A percentile compares a stretch with the other conserved stretches of the same genome.
These are phyloP conservation scores for Aspergillus sp. DNA, from an alignment of 2,329 filamentous ascomycete species.

Conservation along the genomic window DNA sequence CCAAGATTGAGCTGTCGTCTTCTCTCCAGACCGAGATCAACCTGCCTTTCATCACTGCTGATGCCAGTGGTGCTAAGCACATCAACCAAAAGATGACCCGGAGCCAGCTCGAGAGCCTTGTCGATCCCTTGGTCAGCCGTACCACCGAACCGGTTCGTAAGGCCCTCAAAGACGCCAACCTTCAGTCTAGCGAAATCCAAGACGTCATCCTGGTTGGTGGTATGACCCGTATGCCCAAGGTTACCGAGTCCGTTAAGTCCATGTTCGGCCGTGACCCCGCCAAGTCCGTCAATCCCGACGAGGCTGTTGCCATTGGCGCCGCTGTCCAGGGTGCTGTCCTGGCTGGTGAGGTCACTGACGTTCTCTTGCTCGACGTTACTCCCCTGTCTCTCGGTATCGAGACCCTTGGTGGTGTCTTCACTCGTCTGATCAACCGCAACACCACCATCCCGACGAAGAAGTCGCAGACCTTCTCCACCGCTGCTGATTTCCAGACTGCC, in stretches of 20 bases:
- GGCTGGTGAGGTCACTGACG: constrained; percentile 91
- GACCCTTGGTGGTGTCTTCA: constrained; percentile 96
- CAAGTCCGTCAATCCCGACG: constrained; percentile 97
- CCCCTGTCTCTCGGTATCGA: constrained; percentile 96
- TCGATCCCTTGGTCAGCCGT: constrained; percentile 76
- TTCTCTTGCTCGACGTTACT: constrained; percentile 90
- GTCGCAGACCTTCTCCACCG: constrained; percentile 95
- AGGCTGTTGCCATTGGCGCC: constrained; percentile 95
- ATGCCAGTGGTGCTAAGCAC: constrained; percentile 92
- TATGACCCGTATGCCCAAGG: constrained; percentile 99
- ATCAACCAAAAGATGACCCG: constrained; percentile 94
- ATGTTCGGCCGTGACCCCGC: constrained; percentile 94
- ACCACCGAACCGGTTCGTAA: constrained; percentile 92
- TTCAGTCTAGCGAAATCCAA: constrained; percentile 88
- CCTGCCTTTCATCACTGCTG: constrained; percentile 96
- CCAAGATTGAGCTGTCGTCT: constrained; percentile 96
- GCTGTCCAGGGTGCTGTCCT: constrained; percentile 96
- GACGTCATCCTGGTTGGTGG: constrained; percentile 97
- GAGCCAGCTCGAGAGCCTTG: constrained; percentile 84
- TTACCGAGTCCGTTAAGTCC: constrained; percentile 87
- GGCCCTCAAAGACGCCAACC: constrained; percentile 89
- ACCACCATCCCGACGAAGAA: constrained; percentile 99
- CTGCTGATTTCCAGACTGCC: constrained; percentile 94
- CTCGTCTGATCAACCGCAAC: constrained; percentile 96
- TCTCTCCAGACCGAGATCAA: constrained; percentile 95